Percentiles rank a stretch among this genome's conserved stretches.
Conservation (phyloP, 352 stramenopile genomes). For the Phytophthora pinifolia region DNA sequence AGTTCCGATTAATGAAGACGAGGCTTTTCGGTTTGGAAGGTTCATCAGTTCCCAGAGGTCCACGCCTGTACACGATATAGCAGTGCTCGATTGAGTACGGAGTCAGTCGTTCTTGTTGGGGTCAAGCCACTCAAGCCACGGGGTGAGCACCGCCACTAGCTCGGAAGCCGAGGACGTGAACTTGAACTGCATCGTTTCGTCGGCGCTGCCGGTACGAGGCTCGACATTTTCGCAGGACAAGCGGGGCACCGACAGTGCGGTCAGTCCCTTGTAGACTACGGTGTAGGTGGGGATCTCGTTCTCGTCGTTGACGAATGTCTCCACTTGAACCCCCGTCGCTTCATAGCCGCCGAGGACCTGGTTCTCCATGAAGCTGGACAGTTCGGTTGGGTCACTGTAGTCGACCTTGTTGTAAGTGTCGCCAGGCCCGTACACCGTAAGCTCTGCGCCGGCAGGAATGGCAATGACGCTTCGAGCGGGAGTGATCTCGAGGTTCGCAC, state of each 20-base stretch:
- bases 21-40: no score
- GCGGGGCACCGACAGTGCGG: not conserved
- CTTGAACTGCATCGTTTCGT: conserved; percentile 5
- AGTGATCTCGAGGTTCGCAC: conserved; percentile 8
- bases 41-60: no score
- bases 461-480: conserved; percentile 6
- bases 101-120: not conserved
- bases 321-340: conserved; percentile 3
- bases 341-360: conserved; percentile 13
- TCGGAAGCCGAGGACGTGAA: not conserved
- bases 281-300: not conserved
- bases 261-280: conserved; percentile 11
- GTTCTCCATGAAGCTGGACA: conserved; percentile 19
- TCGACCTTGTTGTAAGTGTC: conserved; percentile 4
- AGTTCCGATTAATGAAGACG: not conserved
- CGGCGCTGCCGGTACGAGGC: not conserved
- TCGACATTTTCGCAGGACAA: not conserved
- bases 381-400: conserved; percentile 6
- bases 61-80: no score
- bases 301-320: not conserved
- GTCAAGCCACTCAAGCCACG: conserved; percentile 8
- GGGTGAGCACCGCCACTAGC: not conserved
- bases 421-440: not conserved
- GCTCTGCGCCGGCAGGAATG: not conserved
- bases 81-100: no score